Conservation (phyloP, 371 early-diverging fungal species). For the Amoeboaphelidium occidentale region DNA sequence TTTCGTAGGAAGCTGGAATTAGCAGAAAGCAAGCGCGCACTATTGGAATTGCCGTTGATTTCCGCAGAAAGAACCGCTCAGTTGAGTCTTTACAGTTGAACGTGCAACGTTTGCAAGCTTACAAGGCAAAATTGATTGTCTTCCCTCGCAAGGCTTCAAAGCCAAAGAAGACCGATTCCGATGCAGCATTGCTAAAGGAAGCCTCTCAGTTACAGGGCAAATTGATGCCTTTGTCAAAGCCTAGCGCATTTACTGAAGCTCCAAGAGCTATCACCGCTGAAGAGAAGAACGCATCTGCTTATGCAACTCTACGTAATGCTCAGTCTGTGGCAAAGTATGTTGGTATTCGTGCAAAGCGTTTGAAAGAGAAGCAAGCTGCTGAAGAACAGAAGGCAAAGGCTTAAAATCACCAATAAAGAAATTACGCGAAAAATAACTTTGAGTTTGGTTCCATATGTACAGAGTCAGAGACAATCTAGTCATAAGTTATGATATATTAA, state of each 20-base stretch:
- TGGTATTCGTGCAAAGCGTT: conserved; percentile 53
- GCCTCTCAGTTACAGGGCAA: conserved; percentile 47
- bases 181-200: conserved; percentile 15
- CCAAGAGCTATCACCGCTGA: conserved; percentile 29
- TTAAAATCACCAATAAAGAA: conserved; percentile 8
- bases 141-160: conserved; percentile 77
- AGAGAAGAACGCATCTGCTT: conserved; percentile 37
- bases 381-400: conserved; percentile 59
- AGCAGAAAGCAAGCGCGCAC: conserved; percentile 78
- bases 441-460: no score
- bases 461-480: no score
- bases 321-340: conserved; percentile 50
- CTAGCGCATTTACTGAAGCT: conserved; percentile 50
- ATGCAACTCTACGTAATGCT: conserved; percentile 65
- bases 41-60: conserved; percentile 96
- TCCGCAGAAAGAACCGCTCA: conserved; percentile 91
- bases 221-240: conserved; percentile 43
- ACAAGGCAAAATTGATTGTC: conserved; percentile 75
- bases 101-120: conserved; percentile 89
- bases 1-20: conserved; percentile 65
- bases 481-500: no score
- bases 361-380: conserved; percentile 33
- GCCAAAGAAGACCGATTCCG: conserved; percentile 49
- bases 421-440: no score
- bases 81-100: conserved; percentile 85